Base-by-base conservation (phyloP, 2,329 filamentous ascomycete species). In the Ceratocystis huliohia region DNA sequence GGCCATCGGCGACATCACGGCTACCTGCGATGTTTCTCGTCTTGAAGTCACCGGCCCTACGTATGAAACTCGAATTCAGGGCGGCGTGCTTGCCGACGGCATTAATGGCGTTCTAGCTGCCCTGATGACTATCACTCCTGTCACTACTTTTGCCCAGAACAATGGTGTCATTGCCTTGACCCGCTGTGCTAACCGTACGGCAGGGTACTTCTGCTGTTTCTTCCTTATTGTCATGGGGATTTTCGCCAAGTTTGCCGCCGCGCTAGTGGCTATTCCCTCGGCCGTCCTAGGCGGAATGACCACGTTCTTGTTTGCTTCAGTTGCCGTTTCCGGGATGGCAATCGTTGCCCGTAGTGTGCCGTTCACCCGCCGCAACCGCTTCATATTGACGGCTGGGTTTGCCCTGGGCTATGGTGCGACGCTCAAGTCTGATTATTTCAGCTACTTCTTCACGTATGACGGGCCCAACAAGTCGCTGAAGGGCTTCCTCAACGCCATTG, bases 121-220 rank as follows among this genome's bases (percentile, higher is more conserved):
- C 0, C 81, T 94, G 41, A 88, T 86, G 77, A 93, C 89, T 61
- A 88, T 90, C 70, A 89, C 88, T 0, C 88, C 89, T 37, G 89
- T 92, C 83, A 86, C 84, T 1, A 88, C 86, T 0, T 92, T 92
- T 70, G 89, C 89, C 0, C 88, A 92, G 74, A 93, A 93, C 77
- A 92, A 93, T 73, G 89, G 89, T 45, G 88, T 93, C 64, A 92
- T 94, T 68, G 87, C 89, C 0, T 79, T 94, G 57, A 94, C 89
- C 0, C 82, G 88, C 17, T 93, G 89, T 73, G 89, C 89, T 0
- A 93, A 91, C 74, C 84, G 89, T 65, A 88, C 85, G 61, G 90
- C 89, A 4, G 90, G 90, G 3, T 91, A 91, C 73, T 88, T 86
- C 62, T 88, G 86, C 73, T 91, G 82, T 73, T 80, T 88, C 71